These are phyloP conservation scores for Mrakia blollopis DNA, from an alignment of 768 basidiomycete species.

Conservation along the genomic window DNA sequence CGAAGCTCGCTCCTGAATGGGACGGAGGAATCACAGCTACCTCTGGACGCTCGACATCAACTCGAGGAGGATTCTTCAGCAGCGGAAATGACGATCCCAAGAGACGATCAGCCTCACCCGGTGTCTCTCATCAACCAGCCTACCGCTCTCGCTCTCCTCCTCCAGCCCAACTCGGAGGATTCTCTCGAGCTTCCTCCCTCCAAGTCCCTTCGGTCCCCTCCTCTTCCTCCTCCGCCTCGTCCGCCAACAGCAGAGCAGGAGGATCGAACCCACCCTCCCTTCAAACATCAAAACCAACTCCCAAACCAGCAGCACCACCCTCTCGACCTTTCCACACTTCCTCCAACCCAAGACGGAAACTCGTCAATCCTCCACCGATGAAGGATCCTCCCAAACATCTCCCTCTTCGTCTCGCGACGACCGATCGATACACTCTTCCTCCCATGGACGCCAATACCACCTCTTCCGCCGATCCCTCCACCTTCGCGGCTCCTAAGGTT, in stretches of 20 bases:
- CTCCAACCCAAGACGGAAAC: background rate
- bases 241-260: background rate
- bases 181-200: constrained; percentile 2
- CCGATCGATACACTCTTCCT: constrained; percentile 24
- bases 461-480: constrained; percentile 17
- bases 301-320: background rate
- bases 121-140: background rate
- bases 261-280: background rate
- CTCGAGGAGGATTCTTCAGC: constrained; percentile 12
- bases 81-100: background rate
- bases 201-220: background rate
- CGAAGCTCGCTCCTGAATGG: background rate
- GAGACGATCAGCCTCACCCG: background rate
- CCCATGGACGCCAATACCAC: constrained; percentile 22
- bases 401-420: background rate
- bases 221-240: background rate
- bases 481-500: background rate
- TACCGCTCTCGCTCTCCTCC: background rate
- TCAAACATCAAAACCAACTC: background rate
- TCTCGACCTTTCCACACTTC: background rate
- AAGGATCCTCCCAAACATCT: constrained; percentile 6
- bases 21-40: background rate
- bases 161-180: background rate
- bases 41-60: background rate
- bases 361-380: background rate